Evolutionary conservation across 345 rosid species (phyloP), one percentile per base, ranked within the genome.

Genomic region (Sonneratia caseolaris): DNA sequence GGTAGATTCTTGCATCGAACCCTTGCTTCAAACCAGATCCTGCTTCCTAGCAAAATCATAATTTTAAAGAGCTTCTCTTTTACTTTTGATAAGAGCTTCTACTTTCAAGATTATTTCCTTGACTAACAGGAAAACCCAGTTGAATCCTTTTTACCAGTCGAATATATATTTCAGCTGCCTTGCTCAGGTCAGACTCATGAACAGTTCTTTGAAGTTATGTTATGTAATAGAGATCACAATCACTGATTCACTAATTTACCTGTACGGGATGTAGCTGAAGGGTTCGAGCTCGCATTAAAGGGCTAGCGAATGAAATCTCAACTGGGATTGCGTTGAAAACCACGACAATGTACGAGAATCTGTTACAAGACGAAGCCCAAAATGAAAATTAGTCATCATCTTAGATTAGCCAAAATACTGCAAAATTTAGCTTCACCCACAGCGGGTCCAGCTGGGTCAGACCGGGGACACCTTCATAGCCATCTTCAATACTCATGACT

Each of bases 401-500:
- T 61, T 69, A 64, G 70, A 66, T 45, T 11, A 49, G 42, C 68
- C 7, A 2, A n/a, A 10, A 48, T 7, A 64, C 43, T 37, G 9
- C n/a, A 57, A 4, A 56, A 47, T 53, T 37, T 57, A 27, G 56
- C 38, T 72, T 24, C 48, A 81, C 98, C 66, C 79, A 91, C 97
- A 69, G 65, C 37, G 89, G 83, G 84, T 95, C 97, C 70, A 90
- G 81, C 76, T 84, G 91, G 71, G 92, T 77, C 75, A 89, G 70
- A 70, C 89, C 89, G 1, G 88, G 84, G 67, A 75, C 71, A 73
- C 85, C 92, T 77, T 81, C 78, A 51, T 76, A 78, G 59, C 93
- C 93, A 83, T 90, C 97, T 84, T 95, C 97, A 78, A 95, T 84
- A 83, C 93, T 87, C 92, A 91, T 88, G 75, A 82, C 92, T 57